Base-by-base conservation (phyloP, 2,329 filamentous ascomycete species). In the Exophiala mesophila region DNA sequence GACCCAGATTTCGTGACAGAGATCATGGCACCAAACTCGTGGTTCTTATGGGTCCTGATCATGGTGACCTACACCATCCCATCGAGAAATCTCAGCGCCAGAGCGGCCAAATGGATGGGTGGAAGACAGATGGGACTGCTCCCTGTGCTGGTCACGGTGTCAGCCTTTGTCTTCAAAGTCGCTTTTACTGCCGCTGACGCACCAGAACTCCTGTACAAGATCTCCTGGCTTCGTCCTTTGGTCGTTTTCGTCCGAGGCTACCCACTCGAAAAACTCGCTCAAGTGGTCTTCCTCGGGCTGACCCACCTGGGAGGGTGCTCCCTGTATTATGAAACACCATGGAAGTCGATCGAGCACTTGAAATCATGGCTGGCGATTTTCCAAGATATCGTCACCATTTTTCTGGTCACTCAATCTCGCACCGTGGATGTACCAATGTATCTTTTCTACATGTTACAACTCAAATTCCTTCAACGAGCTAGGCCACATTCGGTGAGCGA, bases 131-230 rank as follows among this genome's bases (percentile, higher is more conserved):
- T 55, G 47, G 46, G 48, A 19, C 16, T 54, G n/a, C 33, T 57
- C 3, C 52, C 55, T 4, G 45, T 50, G 4, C 30, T 64, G 5
- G 52, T 80, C 3, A 66, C 72, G 3, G 60, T 69, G 7, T 69
- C 74, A 12, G 84, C 86, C 0, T 74, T 92, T 16, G 72, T 82
- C 3, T 98, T 97, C 72, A 98, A 98, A 65, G 68, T 96, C 17
- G 82, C 83, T 2, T 97, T 96, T 59, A 92, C 88, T 0, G 77
- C 80, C 34, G 82, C 88, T 40, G 92, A 97, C 62, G 85, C 89
- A 0, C 89, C 90, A 0, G 92, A 97, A 61, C 72, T 95, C 6
- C 70, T 90, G 16, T 52, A 56, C 10, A 48, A 55, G 19, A 57
- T 62, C 13, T 52, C 59, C 17, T 62, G 66, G 12, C 58, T 67